Base-by-base conservation (phyloP, 1,284 basidiomycete species). In the Cystobasidiaceae sp. region DNA sequence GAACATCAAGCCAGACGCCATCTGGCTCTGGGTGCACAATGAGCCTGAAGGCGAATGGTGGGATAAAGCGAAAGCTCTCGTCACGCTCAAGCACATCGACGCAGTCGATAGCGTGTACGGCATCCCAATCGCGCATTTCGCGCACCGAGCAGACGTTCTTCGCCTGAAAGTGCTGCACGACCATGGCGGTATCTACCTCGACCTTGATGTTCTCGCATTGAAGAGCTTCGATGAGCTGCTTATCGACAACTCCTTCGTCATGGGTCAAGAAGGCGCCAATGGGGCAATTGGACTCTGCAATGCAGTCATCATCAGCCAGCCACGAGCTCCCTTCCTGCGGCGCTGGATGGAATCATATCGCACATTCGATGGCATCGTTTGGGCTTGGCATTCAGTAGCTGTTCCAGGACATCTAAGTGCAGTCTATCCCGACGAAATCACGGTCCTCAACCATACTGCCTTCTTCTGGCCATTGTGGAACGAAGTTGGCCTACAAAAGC, bases 301-400 rank as follows among this genome's bases (percentile, higher is more conserved):
- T 72, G 80, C 79, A 4, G 75, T 81, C 41, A 80, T 81, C 66
- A 74, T 81, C 19, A 70, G 79, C 0, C 73, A 73, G 48, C 78
- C 78, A 0, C 73, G 76, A 27, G 69, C 76, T 19, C 69, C 76
- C 5, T 81, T 81, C 68, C 73, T 81, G 27, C 25, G 25, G 11
- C 37, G 44, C 15, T 62, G 49, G 59, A 6, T 62, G 6, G 49
- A 52, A n/a, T 46, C 33, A 13, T 54, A 62, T 33, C 17, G 28
- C 37, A 34, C 56, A 23, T 54, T 62, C 49, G 59, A 62, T 32
- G 15, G 56, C 23, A 15, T 15, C 13, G n/a, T 48, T 4, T 59
- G 56, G 56, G 45, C 41, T n/a, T 27, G 23, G 17, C 56, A 59
- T 34, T 48, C 43, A 11, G 56, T 59, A n/a, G 23, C 23, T 4